These are phyloP conservation scores for Blastocystis sp. DNA, from an alignment of 352 stramenopile species.

Conservation along the genomic window DNA sequence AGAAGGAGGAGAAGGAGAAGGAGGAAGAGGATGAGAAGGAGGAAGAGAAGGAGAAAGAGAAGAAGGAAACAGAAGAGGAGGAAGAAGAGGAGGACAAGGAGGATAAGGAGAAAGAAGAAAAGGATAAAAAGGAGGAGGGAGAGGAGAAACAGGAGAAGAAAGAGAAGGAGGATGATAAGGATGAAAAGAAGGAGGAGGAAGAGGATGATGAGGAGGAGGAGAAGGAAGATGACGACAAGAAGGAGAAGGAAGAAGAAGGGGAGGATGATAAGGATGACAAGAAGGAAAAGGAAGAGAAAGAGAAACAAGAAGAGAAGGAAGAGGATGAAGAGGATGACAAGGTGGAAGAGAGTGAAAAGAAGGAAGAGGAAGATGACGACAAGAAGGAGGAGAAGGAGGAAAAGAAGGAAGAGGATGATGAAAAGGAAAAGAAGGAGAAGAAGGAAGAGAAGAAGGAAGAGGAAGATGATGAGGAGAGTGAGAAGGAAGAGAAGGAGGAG, in stretches of 20 bases:
- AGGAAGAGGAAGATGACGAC: not conserved
- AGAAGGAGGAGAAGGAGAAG: not conserved
- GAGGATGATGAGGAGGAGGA: not conserved
- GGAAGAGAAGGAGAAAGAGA: not conserved
- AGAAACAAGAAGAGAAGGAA: not conserved
- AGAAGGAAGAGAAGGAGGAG: slow-evolving; percentile 14
- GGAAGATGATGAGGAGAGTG: not conserved
- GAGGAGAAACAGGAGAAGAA: not conserved
- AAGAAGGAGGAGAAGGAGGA: not conserved
- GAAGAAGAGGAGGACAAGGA: not conserved
- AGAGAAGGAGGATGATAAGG: not conserved
- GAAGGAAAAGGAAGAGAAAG: not conserved
- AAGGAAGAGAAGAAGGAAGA: slow-evolving; percentile 2
- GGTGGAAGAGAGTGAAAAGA: slow-evolving; percentile 1
- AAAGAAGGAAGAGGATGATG: slow-evolving; percentile 7
- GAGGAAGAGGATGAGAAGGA: not conserved
- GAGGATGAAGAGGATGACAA: slow-evolving; percentile 26
- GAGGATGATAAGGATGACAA: not conserved
- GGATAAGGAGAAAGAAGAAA: not conserved
- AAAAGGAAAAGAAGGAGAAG: slow-evolving; percentile 3
- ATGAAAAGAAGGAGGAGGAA: not conserved
- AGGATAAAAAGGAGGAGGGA: not conserved
- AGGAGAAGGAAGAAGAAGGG: not conserved
- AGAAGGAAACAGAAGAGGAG: not conserved
- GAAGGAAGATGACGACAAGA: not conserved